Evolutionary conservation across 176 grass and related monocot genomes (phyloP).

Genomic region (Carex myosuroides): DNA sequence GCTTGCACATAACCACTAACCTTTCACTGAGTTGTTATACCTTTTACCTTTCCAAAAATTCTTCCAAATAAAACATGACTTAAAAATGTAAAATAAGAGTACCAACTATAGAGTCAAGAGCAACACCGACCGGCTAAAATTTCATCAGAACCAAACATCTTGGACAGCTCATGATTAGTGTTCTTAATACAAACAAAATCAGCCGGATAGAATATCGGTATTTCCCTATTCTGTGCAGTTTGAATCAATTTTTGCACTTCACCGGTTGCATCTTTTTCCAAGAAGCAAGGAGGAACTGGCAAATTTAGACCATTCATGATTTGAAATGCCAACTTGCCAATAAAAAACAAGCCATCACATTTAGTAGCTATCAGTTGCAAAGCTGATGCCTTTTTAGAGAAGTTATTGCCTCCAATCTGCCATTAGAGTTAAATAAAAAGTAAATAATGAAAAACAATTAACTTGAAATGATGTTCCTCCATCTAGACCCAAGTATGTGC

Average conservation of each 20-base stretch:
- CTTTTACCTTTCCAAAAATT: neutral
- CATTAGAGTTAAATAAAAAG: constrained; percentile 19
- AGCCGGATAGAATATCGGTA: constrained; percentile 77
- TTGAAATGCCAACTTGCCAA: constrained; percentile 86
- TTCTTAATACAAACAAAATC: constrained; percentile 56
- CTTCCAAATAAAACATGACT: neutral
- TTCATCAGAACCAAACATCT: constrained; percentile 39
- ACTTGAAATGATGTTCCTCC: neutral
- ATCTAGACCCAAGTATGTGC: neutral
- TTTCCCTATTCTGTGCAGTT: constrained; percentile 37
- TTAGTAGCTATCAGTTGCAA: constrained; percentile 52
- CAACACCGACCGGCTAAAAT: constrained; percentile 45
- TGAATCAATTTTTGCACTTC: constrained; percentile 59
- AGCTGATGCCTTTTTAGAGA: constrained; percentile 57
- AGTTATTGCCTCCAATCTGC: constrained; percentile 89
- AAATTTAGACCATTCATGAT: constrained; percentile 74
- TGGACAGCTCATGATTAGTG: constrained; percentile 18
- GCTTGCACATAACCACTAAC: neutral
- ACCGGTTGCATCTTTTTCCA: constrained; percentile 47
- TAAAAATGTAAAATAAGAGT: neutral
- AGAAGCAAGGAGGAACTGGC: constrained; percentile 34
- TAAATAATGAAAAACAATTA: neutral
- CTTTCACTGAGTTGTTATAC: neutral
- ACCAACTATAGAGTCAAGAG: neutral
- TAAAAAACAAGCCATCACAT: constrained; percentile 67